Conservation (phyloP, 768 basidiomycete genomes). For the Xerocomus brunneocitrinus region DNA sequence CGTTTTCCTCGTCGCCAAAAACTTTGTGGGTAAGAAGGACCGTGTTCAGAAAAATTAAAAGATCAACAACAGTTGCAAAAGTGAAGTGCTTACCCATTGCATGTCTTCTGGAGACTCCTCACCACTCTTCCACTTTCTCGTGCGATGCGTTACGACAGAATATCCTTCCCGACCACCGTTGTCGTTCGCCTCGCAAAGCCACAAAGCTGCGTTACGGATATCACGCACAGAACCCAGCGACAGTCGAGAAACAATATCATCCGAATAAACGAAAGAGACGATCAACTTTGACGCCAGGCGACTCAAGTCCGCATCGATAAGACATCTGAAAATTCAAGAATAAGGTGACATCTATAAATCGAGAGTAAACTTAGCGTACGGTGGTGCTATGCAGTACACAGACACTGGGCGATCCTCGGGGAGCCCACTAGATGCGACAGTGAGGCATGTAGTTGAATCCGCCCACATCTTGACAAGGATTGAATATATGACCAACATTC, state of each 20-base stretch:
- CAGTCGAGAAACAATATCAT: slow-evolving; percentile 75
- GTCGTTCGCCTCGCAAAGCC: slow-evolving; percentile 72
- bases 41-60: background rate
- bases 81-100: slow-evolving; percentile 44
- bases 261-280: slow-evolving; percentile 76
- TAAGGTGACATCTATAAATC: background rate
- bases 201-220: slow-evolving; percentile 66
- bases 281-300: slow-evolving; percentile 59
- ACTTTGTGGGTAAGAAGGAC: slow-evolving; percentile 38
- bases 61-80: background rate
- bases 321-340: slow-evolving; percentile 39
- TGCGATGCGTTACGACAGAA: slow-evolving; percentile 39
- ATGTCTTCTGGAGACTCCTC: slow-evolving; percentile 48
- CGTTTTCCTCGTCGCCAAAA: slow-evolving; percentile 76
- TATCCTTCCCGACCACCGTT: slow-evolving; percentile 37
- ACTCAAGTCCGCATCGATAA: slow-evolving; percentile 57
- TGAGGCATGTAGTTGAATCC: slow-evolving; percentile 72
- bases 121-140: slow-evolving; percentile 61
- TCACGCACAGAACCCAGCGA: slow-evolving; percentile 77
- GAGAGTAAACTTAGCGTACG: slow-evolving; percentile 42
- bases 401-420: slow-evolving; percentile 62
- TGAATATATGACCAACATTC: background rate
- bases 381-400: slow-evolving; percentile 77
- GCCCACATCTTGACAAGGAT: slow-evolving; percentile 69
- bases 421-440: slow-evolving; percentile 60